Conservation (phyloP, 257 asterid genomes). For the Leptodermis oblonga region DNA sequence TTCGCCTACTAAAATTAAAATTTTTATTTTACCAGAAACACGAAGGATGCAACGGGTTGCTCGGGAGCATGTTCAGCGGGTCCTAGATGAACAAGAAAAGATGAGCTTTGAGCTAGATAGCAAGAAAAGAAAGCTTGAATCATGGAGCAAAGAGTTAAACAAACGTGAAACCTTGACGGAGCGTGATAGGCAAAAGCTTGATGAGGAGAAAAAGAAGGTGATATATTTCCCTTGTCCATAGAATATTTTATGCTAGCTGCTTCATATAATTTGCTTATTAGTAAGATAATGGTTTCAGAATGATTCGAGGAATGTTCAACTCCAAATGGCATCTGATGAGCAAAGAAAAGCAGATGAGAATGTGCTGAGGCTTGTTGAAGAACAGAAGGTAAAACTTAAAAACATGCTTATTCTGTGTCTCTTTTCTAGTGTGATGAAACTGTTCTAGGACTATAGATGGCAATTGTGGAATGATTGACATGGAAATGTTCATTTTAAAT, state of each 20-base stretch:
- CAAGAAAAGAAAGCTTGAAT: conserved; percentile 59
- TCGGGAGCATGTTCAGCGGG: conserved; percentile 61
- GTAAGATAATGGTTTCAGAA: conserved; percentile 37
- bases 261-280: background rate
- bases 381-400: conserved; percentile 53
- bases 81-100: conserved; percentile 69
- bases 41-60: conserved; percentile 70
- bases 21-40: conserved; percentile 41
- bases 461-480: background rate
- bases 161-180: conserved; percentile 77
- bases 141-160: conserved; percentile 77
- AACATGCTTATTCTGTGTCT: background rate
- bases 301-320: conserved; percentile 59
- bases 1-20: background rate
- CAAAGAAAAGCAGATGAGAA: conserved; percentile 72
- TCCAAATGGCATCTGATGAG: conserved; percentile 77
- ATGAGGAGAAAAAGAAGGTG: conserved; percentile 75
- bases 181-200: conserved; percentile 81
- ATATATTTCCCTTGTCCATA: background rate
- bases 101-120: conserved; percentile 59
- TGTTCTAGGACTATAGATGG: background rate
- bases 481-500: background rate
- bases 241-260: background rate
- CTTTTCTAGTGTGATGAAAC: background rate
- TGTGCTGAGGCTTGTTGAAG: conserved; percentile 78